Conservation (phyloP, 768 basidiomycete genomes). For the Psilocybe azurescens region DNA sequence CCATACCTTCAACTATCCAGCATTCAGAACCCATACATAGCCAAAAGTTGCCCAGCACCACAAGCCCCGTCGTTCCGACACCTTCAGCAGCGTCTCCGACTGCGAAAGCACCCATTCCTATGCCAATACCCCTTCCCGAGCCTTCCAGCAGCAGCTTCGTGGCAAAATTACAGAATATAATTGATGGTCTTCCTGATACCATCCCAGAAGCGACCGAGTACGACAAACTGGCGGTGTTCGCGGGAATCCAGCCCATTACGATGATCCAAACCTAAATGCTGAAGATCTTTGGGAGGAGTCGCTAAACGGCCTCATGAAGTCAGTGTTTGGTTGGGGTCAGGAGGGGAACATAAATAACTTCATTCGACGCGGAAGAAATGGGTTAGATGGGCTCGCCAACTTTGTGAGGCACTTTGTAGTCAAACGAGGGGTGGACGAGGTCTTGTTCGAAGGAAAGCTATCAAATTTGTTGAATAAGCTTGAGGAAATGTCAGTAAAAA, state of each 20-base stretch:
- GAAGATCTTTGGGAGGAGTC: conserved; percentile 30
- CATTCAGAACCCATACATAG: too few relatives aligned
- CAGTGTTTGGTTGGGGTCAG: conserved; percentile 25
- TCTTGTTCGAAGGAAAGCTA: conserved; percentile 33
- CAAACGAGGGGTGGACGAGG: conserved; percentile 22
- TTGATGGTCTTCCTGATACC: too few relatives aligned
- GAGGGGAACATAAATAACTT: conserved; percentile 19
- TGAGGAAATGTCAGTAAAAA: conserved; percentile 10
- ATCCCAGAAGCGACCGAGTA: too few relatives aligned
- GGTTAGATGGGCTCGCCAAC: conserved; percentile 24
- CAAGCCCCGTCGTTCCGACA: too few relatives aligned
- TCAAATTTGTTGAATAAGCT: conserved; percentile 19
- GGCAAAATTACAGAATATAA: too few relatives aligned
- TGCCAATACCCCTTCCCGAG: too few relatives aligned
- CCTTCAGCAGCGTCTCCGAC: too few relatives aligned
- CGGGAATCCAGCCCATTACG: conserved; percentile 10
- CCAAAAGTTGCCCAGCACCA: too few relatives aligned
- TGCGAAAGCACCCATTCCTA: too few relatives aligned
- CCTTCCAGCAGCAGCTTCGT: too few relatives aligned
- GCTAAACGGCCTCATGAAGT: conserved; percentile 25
- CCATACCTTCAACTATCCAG: too few relatives aligned
- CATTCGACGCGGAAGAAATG: conserved; percentile 19
- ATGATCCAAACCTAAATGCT: conserved; percentile 9
- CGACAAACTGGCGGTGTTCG: too few relatives aligned
- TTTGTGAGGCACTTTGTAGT: conserved; percentile 29